Evolutionary conservation across 306 rosid genomes (phyloP), one percentile per base, ranked within the genome.

Genomic region (Quercus gilva): DNA sequence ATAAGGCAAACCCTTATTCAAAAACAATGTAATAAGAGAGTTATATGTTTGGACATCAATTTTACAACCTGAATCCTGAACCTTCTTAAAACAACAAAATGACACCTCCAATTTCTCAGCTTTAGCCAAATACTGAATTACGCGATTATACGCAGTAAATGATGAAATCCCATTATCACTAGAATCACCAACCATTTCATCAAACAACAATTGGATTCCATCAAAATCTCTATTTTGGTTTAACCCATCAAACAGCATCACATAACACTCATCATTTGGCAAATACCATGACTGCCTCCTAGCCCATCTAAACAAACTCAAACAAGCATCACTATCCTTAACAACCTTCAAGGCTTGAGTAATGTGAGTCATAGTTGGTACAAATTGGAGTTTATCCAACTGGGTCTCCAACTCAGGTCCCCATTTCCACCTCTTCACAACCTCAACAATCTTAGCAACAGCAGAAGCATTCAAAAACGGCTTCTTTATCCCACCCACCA

Each of bases 321-420:
- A 72, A 63, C 88, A 83, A 8, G 89, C 92, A 60, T 94, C 95
- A 70, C 83, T 65, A 6, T 91, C 97, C 55, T 78, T 81, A 60
- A 92, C 70, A 60, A 92, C 77, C 88, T 90, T 91, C 88, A 92
- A 76, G 1, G 94, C 87, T 71, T 94, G 97, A 74, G 84, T 80
- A 26, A 92, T 71, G 72, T 92, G 97, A 80, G 67, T 88, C 92
- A 90, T 92, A 81, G 86, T 94, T 0, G 97, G 97, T 12, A 91
- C 81, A 85, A 94, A 94, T 59, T 92, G 99, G 13, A 94, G 90
- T 65, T 87, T 91, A 73, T 91, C 99, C 84, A 94, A 86, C 53
- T 94, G 97, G 78, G 93, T 87, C 80, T 94, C 99, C 89, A 94
- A 84, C 77, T 94, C 97, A 2, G 99, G 99, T 28, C 99, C 97